These are phyloP conservation scores for Kwoniella botswanensis DNA, from an alignment of 768 basidiomycete genomes.

Conservation along the genomic window DNA sequence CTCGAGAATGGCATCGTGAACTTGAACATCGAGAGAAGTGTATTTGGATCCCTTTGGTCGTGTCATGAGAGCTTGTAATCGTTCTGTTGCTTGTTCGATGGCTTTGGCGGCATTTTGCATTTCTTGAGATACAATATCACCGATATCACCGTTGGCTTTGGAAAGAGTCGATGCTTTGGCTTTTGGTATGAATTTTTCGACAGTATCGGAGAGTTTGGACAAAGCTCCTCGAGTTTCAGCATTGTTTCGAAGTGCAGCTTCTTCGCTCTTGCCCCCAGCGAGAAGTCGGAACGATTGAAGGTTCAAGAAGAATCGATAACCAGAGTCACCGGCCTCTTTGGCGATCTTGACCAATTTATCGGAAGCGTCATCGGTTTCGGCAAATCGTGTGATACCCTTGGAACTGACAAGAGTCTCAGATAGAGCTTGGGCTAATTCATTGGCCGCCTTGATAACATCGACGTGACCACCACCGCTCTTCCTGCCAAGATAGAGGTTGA, in stretches of 20 bases:
- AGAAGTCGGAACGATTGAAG: conserved; percentile 94
- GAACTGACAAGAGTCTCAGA: conserved; percentile 90
- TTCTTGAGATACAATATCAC: conserved; percentile 93
- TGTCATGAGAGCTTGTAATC: conserved; percentile 86
- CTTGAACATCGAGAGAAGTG: conserved; percentile 89
- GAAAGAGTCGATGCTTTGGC: conserved; percentile 71
- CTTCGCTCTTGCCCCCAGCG: conserved; percentile 78
- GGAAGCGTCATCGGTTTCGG: conserved; percentile 85
- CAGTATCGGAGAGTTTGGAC: conserved; percentile 79
- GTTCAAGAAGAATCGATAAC: conserved; percentile 90
- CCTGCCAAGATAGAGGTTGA: conserved; percentile 80
- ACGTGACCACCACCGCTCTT: conserved; percentile 93
- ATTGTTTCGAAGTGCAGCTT: conserved; percentile 87
- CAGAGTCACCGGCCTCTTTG: conserved; percentile 83
- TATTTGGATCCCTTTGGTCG: conserved; percentile 83
- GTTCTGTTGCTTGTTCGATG: conserved; percentile 89
- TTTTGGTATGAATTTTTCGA: conserved; percentile 82
- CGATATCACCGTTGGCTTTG: conserved; percentile 87
- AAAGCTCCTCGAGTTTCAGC: conserved; percentile 81
- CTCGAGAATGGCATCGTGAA: conserved; percentile 94
- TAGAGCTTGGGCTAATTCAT: conserved; percentile 91
- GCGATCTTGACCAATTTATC: conserved; percentile 87
- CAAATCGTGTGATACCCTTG: conserved; percentile 92
- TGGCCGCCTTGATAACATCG: conserved; percentile 96
- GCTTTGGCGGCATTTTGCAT: conserved; percentile 91